Evolutionary conservation across 2,329 filamentous ascomycete species (phyloP).

Genomic region (Fusarium beomiforme): DNA sequence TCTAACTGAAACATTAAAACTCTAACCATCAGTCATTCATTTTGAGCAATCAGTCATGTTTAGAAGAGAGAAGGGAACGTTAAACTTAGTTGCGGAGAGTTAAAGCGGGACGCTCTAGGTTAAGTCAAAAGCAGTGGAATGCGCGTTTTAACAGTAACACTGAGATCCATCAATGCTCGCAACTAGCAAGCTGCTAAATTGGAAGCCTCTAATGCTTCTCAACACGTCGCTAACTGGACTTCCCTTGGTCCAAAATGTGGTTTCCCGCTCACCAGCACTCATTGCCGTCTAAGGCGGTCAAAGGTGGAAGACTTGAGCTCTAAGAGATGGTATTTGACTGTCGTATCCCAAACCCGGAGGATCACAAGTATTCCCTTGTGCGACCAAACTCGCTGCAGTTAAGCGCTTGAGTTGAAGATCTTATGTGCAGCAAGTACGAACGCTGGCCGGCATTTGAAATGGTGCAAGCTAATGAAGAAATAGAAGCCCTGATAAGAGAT

Average conservation of each 20-base stretch:
- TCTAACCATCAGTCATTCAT: too few species aligned
- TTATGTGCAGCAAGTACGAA: neutral
- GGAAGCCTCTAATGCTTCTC: neutral
- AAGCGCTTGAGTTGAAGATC: accelerated
- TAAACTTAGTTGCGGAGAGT: too few species aligned
- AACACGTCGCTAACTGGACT: neutral
- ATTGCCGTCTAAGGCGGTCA: neutral
- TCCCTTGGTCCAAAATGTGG: neutral
- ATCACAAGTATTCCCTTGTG: neutral
- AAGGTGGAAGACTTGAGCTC: neutral
- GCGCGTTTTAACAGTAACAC: too few species aligned
- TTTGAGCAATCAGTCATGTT: too few species aligned
- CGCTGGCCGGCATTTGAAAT: neutral
- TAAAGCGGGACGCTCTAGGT: too few species aligned
- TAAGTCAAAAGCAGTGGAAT: too few species aligned
- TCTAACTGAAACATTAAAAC: too few species aligned
- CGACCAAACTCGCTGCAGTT: neutral
- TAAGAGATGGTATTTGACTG: neutral
- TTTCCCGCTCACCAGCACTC: neutral
- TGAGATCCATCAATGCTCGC: too few species aligned
- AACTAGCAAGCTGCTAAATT: neutral
- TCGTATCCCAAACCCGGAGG: accelerated
- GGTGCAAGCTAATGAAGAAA: accelerated
- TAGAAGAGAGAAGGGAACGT: too few species aligned
- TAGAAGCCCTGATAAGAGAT: too few species aligned